Evolutionary conservation across 1,284 basidiomycete species (phyloP), one percentile per base, ranked within the genome.

Genomic region (Cryptococcus wingfieldii): DNA sequence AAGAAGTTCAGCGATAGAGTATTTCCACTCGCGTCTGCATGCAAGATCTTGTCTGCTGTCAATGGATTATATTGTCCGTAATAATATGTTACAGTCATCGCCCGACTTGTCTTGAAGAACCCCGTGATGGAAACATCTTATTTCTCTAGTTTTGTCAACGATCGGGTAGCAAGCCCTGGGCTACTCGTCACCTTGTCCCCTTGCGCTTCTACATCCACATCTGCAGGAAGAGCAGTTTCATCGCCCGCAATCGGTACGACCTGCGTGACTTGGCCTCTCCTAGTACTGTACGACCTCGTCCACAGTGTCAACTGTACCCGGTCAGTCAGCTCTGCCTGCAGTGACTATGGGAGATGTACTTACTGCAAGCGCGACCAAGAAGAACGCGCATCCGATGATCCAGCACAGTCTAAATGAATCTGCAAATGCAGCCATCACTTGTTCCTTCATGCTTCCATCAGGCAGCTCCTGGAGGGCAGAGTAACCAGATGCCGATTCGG

Each of bases 341-440:
- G 23, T 23, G 23, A 23, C 23, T 23, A 23, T 2, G 23, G 23
- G 23, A 23, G 23, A 23, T 23, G 19, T 45, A 64, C 62, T 47
- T 45, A 65, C 59, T 18, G 56, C 34, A 1, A 67, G 55, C 28
- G 59, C 55, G 13, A 43, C 45, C 13, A 61, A 53, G 16, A 68
- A 59, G 46, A 70, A 47, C 0, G 44, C 64, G 31, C 59, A 60
- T 39, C 55, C 65, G 41, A 67, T 61, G 27, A 71, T 61, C 65
- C 66, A 71, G 47, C 68, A 69, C 8, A 53, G 47, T 63, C 65
- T 51, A 7, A 37, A 50, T 2, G 63, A 58, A 55, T 72, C 61
- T 0, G 72, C 65, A 43, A 75, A 73, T 2, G 70, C 74, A 5
- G 42, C 37, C 38, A 74, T 56, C 3, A 72, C 71, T 0, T 51